Percentiles rank a stretch among this genome's conserved stretches.
Conservation (phyloP, 2,329 filamentous ascomycete genomes). For the Aspergillus viridinutans region DNA sequence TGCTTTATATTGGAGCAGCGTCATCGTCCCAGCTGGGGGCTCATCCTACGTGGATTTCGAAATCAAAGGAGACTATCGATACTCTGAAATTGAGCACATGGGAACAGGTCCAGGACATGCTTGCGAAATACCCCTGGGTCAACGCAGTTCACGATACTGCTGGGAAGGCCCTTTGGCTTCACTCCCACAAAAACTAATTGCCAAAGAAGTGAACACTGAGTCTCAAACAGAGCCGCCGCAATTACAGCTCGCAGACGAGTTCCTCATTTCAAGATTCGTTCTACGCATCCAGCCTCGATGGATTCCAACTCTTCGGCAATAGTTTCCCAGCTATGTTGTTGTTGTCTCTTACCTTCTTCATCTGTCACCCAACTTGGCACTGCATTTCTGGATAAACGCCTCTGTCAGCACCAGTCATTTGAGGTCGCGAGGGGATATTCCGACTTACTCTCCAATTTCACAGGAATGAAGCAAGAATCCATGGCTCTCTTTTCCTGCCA, state of each 20-base stretch:
- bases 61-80: not conserved
- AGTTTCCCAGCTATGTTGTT: not conserved
- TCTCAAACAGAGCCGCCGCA: not conserved
- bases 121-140: not conserved
- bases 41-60: not conserved
- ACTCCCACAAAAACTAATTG: not conserved
- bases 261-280: not conserved
- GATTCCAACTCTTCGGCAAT: not conserved
- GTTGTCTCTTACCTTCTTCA: not conserved
- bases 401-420: not conserved
- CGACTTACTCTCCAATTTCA: not conserved
- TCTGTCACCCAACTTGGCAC: not conserved
- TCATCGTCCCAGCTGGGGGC: not conserved
- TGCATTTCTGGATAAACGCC: not conserved
- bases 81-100: not conserved
- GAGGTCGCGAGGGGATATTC: not conserved
- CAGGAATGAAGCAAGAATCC: slow-evolving; percentile 6
- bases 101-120: not conserved
- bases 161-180: not conserved
- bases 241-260: not conserved
- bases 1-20: not conserved
- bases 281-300: not conserved
- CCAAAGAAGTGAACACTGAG: not conserved
- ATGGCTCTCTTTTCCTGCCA: slow-evolving; percentile 25
- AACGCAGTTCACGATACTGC: not conserved